Evolutionary conservation across 345 rosid genomes (phyloP).

Genomic region (Leavenworthia alabamica): DNA sequence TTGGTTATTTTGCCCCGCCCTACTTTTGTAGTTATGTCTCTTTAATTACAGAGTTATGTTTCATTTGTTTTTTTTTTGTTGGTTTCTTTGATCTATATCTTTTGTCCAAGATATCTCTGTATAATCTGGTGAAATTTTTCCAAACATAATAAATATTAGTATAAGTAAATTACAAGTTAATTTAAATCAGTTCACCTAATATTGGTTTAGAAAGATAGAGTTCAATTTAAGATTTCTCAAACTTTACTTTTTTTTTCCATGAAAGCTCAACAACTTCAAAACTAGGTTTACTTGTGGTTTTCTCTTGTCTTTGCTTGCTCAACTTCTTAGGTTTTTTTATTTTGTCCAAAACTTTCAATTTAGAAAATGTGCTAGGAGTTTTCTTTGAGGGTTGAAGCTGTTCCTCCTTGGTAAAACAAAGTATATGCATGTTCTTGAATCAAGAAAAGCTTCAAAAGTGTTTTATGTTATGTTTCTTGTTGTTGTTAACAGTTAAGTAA

Average conservation of each 20-base stretch:
- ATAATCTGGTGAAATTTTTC: not conserved
- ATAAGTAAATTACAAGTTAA: not conserved
- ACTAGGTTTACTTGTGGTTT: slow-evolving; percentile 22
- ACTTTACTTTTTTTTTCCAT: slow-evolving; percentile 15
- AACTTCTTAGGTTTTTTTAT: not conserved
- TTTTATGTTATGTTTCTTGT: slow-evolving; percentile 13
- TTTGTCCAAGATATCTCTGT: not conserved
- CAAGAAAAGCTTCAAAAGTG: slow-evolving; percentile 10
- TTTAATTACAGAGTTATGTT: not conserved
- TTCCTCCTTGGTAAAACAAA: slow-evolving; percentile 1
- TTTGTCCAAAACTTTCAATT: slow-evolving; percentile 3
- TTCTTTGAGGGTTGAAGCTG: not conserved
- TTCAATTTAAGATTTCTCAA: slow-evolving; percentile 14
- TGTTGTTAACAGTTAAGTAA: slow-evolving; percentile 35
- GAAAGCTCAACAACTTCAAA: slow-evolving; percentile 30
- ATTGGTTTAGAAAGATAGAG: slow-evolving; percentile 4
- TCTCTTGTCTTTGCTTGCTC: slow-evolving; percentile 9
- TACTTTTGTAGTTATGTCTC: not conserved
- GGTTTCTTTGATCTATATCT: not conserved
- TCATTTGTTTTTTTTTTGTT: not conserved
- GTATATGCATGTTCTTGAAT: not conserved
- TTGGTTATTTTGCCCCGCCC: too few relatives aligned
- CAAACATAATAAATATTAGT: not conserved
- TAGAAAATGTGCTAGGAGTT: slow-evolving; percentile 1
- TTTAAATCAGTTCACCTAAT: slow-evolving; percentile 12